phyloP scores from a whole-genome alignment of 352 stramenopile species.

The Elongisporangium prolatum region DNA sequence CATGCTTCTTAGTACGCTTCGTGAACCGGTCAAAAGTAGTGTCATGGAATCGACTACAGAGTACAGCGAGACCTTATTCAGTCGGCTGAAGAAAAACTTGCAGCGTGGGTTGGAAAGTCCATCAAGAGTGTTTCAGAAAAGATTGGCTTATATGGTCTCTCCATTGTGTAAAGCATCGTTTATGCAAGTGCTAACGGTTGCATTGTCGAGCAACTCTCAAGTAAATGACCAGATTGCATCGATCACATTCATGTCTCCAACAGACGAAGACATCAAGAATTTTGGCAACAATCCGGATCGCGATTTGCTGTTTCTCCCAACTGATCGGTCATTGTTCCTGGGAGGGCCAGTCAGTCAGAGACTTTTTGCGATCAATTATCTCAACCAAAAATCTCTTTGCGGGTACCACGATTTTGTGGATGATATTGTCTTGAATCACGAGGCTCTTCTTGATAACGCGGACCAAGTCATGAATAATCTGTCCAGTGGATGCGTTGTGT shows the following conservation, averaged over 20 bases:
- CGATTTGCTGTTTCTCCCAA: constrained; percentile 26
- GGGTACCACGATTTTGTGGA: constrained; percentile 59
- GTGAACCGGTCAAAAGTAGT: constrained; percentile 20
- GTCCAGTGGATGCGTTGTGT: constrained; percentile 27
- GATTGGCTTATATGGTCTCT: constrained; percentile 31
- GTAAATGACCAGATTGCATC: constrained; percentile 38
- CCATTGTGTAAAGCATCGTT: constrained; percentile 33
- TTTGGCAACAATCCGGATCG: constrained; percentile 14
- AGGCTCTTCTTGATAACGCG: constrained; percentile 24
- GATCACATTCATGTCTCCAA: constrained; percentile 41
- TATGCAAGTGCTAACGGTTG: constrained; percentile 31
- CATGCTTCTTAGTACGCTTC: constrained; percentile 44
- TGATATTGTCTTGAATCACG: constrained; percentile 43
- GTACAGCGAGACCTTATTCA: constrained; percentile 33
- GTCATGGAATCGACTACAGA: constrained; percentile 33
- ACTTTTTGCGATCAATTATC: constrained; percentile 30
- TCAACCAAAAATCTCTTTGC: constrained; percentile 29
- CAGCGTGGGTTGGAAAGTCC: constrained; percentile 19
- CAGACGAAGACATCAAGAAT: constrained; percentile 38
- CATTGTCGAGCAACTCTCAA: constrained; percentile 33
- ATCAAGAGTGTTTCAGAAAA: constrained; percentile 28
- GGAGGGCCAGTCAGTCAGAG: constrained; percentile 26
- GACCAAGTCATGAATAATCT: constrained; percentile 51
- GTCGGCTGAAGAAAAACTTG: constrained; percentile 29
- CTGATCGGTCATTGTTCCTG: constrained; percentile 23